Evolutionary conservation across 2,329 filamentous ascomycete genomes (phyloP), one percentile per base, ranked within the genome.

Genomic region (Xenoacremonium recifei): DNA sequence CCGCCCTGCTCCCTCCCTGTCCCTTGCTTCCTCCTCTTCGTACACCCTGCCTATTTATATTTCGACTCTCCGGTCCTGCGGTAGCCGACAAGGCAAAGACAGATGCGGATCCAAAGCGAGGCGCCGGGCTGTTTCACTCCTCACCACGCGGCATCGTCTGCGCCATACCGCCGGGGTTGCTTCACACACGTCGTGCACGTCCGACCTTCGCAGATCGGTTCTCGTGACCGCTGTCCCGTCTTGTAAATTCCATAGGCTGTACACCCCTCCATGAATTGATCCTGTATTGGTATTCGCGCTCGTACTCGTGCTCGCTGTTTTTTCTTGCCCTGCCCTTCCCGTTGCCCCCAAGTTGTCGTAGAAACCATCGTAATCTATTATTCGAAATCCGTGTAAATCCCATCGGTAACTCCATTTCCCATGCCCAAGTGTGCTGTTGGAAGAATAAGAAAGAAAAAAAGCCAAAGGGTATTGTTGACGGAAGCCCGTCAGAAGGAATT

Each of bases 401-500:
- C 45, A 23, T 44, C 40, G 38, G 35, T 42, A 47, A 47, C 44
- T 40, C 44, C 44, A 29, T 15, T 46, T 37, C 37, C 41, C 37
- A 44, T 47, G 37, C 45, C 23, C n/a, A n/a, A n/a, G n/a, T n/a
- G n/a, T n/a, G n/a, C n/a, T n/a, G n/a, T n/a, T n/a, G n/a, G n/a
- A n/a, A n/a, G n/a, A n/a, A n/a, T n/a, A n/a, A n/a, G n/a, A n/a
- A n/a, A n/a, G n/a, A n/a, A n/a, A n/a, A n/a, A n/a, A 27, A 30
- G 35, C 34, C 35, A 40, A 42, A 35, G 44, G 44, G 44, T 47
- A 47, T 47, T 40, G 34, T 40, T 40, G 44, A 47, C 44, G 34
- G 33, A 31, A 44, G 44, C 37, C 36, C 33, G 25, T 17, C 32
- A 54, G 54, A 42, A 44, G 37, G 51, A 55, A 45, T 53, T 43